Percentiles rank a stretch among this genome's conserved stretches.
These are phyloP conservation scores for Hanseniaspora lindneri DNA, from an alignment of 805 yeast species.

Conservation along the genomic window DNA sequence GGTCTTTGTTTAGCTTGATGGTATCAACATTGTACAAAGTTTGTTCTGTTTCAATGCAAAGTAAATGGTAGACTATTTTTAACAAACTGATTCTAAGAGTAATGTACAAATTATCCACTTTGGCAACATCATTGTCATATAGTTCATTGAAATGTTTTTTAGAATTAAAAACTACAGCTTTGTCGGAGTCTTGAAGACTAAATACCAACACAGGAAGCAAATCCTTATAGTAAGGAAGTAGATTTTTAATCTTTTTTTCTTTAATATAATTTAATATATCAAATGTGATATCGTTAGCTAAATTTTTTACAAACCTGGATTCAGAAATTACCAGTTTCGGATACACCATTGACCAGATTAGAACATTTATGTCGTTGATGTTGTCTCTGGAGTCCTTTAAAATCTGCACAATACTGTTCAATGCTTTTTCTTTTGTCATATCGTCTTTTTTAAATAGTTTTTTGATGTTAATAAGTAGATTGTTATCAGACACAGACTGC, in stretches of 20 bases:
- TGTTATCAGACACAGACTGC: conserved; percentile 32
- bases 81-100: conserved; percentile 47
- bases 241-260: conserved; percentile 54
- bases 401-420: conserved; percentile 39
- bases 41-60: conserved; percentile 46
- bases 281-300: conserved; percentile 57
- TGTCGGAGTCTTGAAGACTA: conserved; percentile 62
- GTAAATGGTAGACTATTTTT: conserved; percentile 40
- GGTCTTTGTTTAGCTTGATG: not conserved
- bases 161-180: conserved; percentile 44
- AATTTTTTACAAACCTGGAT: conserved; percentile 49
- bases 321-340: conserved; percentile 67
- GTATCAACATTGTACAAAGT: conserved; percentile 31
- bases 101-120: conserved; percentile 47
- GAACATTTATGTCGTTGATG: conserved; percentile 44
- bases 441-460: conserved; percentile 66
- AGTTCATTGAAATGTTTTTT: conserved; percentile 30
- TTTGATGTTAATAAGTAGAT: conserved; percentile 54
- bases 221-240: conserved; percentile 29
- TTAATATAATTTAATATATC: conserved; percentile 37
- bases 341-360: conserved; percentile 68
- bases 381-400: conserved; percentile 24
- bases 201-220: conserved; percentile 53
- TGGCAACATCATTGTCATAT: conserved; percentile 44
- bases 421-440: conserved; percentile 74